Evolutionary conservation across 1,284 basidiomycete species (phyloP).

Genomic region (Anthracocystis walkeri): DNA sequence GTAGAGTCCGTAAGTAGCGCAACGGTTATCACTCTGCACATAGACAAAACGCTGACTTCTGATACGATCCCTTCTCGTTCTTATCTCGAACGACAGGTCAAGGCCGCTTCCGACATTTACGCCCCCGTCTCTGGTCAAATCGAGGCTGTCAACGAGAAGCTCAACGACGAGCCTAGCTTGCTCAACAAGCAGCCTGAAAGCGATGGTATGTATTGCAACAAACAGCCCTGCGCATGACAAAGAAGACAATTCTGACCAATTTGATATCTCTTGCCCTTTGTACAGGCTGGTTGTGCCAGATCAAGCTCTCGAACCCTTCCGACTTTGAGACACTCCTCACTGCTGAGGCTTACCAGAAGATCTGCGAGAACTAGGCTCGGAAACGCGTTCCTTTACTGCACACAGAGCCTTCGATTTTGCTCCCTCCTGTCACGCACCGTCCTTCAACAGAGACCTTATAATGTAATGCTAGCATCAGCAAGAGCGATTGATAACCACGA

Average conservation of each 20-base stretch:
- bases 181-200: conserved; percentile 90
- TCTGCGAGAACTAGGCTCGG: conserved; percentile 50
- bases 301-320: conserved; percentile 81
- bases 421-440: conserved; percentile 12
- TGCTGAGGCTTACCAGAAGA: conserved; percentile 79
- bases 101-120: conserved; percentile 97
- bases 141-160: conserved; percentile 80
- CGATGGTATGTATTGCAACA: conserved; percentile 75
- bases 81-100: conserved; percentile 72
- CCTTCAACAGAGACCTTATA: conserved; percentile 30
- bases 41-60: conserved; percentile 6
- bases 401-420: background rate
- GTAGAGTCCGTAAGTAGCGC: conserved; percentile 81
- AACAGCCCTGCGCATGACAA: too few relatives aligned
- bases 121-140: conserved; percentile 90
- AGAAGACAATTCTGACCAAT: background rate
- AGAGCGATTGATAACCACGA: background rate
- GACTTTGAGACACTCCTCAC: conserved; percentile 82
- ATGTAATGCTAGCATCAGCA: background rate
- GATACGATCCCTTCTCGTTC: background rate
- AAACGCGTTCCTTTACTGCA: background rate
- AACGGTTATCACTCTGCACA: too few relatives aligned
- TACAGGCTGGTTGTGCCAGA: conserved; percentile 94
- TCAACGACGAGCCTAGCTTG: conserved; percentile 80
- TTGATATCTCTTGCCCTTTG: too few relatives aligned